Percentiles rank a stretch among this genome's conserved stretches.
Conservation (phyloP, 371 early-diverging fungal genomes). For the Rhizopus arrhizus region DNA sequence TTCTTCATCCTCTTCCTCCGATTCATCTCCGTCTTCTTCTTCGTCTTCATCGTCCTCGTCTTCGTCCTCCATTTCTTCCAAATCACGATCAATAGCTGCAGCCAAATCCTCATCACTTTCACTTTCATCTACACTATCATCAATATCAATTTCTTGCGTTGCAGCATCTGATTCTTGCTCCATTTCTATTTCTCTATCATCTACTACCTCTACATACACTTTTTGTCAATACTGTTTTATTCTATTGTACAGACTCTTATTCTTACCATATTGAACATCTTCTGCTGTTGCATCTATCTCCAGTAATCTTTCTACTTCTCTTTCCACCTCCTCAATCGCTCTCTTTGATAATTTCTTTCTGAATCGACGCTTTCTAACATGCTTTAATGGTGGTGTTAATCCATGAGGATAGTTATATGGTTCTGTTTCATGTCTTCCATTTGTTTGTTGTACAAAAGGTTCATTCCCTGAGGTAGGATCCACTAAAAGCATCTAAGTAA, state of each 20-base stretch:
- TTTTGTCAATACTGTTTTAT: too few relatives aligned
- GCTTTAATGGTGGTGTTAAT: slow-evolving; percentile 88
- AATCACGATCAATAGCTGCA: slow-evolving; percentile 52
- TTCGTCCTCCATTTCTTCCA: slow-evolving; percentile 51
- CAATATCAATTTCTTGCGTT: slow-evolving; percentile 55
- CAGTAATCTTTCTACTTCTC: slow-evolving; percentile 84
- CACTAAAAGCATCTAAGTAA: slow-evolving; percentile 61
- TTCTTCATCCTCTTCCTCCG: slow-evolving; percentile 38
- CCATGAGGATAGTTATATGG: slow-evolving; percentile 81
- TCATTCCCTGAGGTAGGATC: slow-evolving; percentile 46
- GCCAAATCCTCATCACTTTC: slow-evolving; percentile 52
- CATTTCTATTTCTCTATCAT: slow-evolving; percentile 44
- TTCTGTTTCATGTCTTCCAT: slow-evolving; percentile 39
- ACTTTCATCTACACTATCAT: slow-evolving; percentile 49
- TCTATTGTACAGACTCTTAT: not conserved
- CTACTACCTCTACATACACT: slow-evolving; percentile 13
- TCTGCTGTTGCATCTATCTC: slow-evolving; percentile 83
- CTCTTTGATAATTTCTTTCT: slow-evolving; percentile 84
- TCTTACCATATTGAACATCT: slow-evolving; percentile 68
- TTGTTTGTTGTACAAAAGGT: slow-evolving; percentile 30
- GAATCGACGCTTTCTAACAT: slow-evolving; percentile 87
- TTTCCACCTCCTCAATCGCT: slow-evolving; percentile 88
- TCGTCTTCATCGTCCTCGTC: slow-evolving; percentile 51
- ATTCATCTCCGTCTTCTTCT: slow-evolving; percentile 41
- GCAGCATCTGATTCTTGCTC: slow-evolving; percentile 36